Conservation (phyloP, 2,329 filamentous ascomycete genomes). For the Colletotrichum sp. region DNA sequence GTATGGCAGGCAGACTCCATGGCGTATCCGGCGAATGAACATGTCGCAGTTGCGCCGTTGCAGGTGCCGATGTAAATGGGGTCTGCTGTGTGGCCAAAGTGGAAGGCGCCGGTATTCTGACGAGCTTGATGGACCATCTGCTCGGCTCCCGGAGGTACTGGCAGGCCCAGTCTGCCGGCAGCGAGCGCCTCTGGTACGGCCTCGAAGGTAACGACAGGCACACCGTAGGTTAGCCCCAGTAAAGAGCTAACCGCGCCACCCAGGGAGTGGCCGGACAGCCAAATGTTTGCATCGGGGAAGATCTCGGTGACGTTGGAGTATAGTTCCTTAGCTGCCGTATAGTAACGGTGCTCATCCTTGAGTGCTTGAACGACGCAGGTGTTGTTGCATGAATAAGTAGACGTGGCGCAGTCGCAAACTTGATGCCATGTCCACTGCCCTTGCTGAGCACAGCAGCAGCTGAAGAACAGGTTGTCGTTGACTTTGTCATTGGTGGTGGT, state of each 20-base stretch:
- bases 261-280: constrained; percentile 91
- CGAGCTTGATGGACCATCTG: constrained; percentile 74
- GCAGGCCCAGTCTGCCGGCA: constrained; percentile 83
- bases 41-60: constrained; percentile 87
- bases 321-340: constrained; percentile 84
- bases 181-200: constrained; percentile 91
- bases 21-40: constrained; percentile 91
- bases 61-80: constrained; percentile 94
- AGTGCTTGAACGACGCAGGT: constrained; percentile 83
- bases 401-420: constrained; percentile 90
- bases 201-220: constrained; percentile 92
- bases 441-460: constrained; percentile 95
- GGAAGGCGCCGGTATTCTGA: constrained; percentile 77
- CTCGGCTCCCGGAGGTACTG: constrained; percentile 80
- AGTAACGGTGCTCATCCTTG: constrained; percentile 86
- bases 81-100: constrained; percentile 96
- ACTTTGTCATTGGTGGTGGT: constrained; percentile 97
- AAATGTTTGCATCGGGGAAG: constrained; percentile 84
- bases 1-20: constrained; percentile 93
- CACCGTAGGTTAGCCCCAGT: constrained; percentile 86
- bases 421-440: constrained; percentile 89
- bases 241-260: constrained; percentile 90
- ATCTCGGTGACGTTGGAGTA: constrained; percentile 91
- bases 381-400: constrained; percentile 88
- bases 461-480: constrained; percentile 98